Evolutionary conservation across 306 rosid species (phyloP).

Genomic region (Calophaca sinica): DNA sequence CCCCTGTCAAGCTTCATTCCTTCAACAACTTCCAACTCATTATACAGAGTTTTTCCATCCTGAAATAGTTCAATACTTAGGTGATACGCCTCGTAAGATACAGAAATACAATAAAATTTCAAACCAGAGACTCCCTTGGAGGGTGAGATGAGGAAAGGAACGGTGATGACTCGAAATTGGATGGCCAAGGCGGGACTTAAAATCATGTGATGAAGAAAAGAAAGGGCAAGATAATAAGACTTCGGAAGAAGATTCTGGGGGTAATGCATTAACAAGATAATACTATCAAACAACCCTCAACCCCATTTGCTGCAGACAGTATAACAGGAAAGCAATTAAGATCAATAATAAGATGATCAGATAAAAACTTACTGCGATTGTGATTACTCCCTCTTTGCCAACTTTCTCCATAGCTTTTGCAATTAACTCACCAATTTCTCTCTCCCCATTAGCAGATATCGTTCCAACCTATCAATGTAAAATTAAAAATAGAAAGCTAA

Average conservation of each 20-base stretch:
- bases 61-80: slow-evolving; percentile 52
- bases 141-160: background rate
- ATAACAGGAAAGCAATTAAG: background rate
- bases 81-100: background rate
- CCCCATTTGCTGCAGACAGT: too few relatives aligned
- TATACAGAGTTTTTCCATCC: slow-evolving; percentile 92
- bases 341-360: background rate
- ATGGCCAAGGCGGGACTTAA: background rate
- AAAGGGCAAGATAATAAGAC: background rate
- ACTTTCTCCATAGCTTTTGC: slow-evolving; percentile 99
- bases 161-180: background rate
- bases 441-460: slow-evolving; percentile 91
- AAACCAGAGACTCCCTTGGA: background rate
- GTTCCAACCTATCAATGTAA: slow-evolving; percentile 76
- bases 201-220: background rate
- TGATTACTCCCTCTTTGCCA: slow-evolving; percentile 97
- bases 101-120: background rate
- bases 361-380: slow-evolving; percentile 73
- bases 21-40: slow-evolving; percentile 97
- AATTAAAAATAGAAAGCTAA: background rate
- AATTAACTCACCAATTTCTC: slow-evolving; percentile 95
- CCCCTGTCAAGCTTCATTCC: slow-evolving; percentile 99
- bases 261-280: background rate
- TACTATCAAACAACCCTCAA: background rate
- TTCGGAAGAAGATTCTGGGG: background rate